Base-by-base conservation (phyloP, 2,329 filamentous ascomycete genomes). In the Hypoxylon sp. region DNA sequence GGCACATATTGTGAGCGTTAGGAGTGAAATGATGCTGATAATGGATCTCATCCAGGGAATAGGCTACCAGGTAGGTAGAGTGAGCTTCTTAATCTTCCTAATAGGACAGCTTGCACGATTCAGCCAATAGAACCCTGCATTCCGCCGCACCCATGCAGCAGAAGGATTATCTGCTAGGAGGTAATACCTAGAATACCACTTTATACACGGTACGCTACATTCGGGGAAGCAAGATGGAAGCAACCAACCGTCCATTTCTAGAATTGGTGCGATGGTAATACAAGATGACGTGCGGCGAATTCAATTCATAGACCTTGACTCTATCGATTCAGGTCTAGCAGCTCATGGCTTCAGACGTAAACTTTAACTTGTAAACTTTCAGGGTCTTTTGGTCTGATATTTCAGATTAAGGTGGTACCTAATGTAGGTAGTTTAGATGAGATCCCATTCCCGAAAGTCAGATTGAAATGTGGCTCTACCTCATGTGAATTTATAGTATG, bases 211-310 rank as follows among this genome's bases (percentile, higher is more conserved):
- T 46, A 59, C 57, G 56, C 50, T 41, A 41, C 7, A 26, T 26
- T 4, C n/a, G n/a, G 37, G 17, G 37, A 20, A 11, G 37, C 37
- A 11, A 41, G n/a, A 5, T 41, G 37, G 37, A 41, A 41, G 17
- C 37, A 20, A 10, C 17, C 7, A 51, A 15, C 34, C 30, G 53
- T 56, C 11, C 20, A 46, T 51, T 60, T 48, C 56, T 34, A 56
- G 41, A 43, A 34, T 47, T 28, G 22, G 22, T 44, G 43, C n/a
- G 50, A 63, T 56, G 30, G 60, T 64, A 46, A 53, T 64, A 67
- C 64, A 64, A 64, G 56, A 64, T 67, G 53, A 64, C 56, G 64
- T 59, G 60, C 60, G 28, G 58, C 32, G 24, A 47, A 58, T 48
- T 53, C 46, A 59, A 64, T 53, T 56, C 44, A 41, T 49, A 54